These are phyloP conservation scores for Saccharomycopsis oosterbeekiorum DNA, from an alignment of 805 yeast species.

Conservation along the genomic window DNA sequence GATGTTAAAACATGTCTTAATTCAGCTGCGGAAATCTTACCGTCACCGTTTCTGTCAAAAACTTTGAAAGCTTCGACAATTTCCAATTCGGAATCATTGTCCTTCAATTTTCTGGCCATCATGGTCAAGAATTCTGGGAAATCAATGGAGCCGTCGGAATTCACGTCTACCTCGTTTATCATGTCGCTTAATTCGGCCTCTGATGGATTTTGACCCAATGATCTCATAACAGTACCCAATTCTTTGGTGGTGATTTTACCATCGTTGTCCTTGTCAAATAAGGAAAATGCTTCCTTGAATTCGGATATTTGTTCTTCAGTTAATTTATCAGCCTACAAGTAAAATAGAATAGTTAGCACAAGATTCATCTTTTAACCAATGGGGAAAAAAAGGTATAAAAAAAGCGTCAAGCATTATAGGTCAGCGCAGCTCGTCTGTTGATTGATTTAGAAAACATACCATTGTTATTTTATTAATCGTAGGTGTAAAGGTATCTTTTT, in stretches of 20 bases:
- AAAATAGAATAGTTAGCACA: background rate
- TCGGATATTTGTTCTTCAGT: conserved; percentile 95
- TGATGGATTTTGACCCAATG: conserved; percentile 95
- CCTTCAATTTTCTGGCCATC: conserved; percentile 91
- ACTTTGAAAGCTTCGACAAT: conserved; percentile 96
- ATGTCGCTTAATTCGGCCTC: conserved; percentile 93
- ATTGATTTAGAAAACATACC: no score
- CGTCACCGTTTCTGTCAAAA: conserved; percentile 91
- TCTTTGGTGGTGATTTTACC: conserved; percentile 95
- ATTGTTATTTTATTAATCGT: no score
- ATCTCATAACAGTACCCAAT: conserved; percentile 96
- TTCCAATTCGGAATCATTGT: conserved; percentile 95
- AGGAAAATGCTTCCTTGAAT: conserved; percentile 94
- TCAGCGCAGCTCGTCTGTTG: no score
- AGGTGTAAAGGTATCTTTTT: no score
- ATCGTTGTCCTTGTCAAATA: conserved; percentile 93
- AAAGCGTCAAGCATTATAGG: no score
- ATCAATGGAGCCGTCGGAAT: conserved; percentile 85
- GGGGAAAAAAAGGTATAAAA: no score
- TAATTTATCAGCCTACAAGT: conserved; percentile 63
- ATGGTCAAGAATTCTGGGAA: conserved; percentile 74
- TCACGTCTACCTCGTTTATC: conserved; percentile 94
- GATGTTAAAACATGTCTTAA: conserved; percentile 94
- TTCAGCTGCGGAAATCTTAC: conserved; percentile 93
- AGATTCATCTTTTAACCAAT: background rate